These are phyloP conservation scores for Suhomyces bokatorum DNA, from an alignment of 1,139 yeast species.

Conservation along the genomic window DNA sequence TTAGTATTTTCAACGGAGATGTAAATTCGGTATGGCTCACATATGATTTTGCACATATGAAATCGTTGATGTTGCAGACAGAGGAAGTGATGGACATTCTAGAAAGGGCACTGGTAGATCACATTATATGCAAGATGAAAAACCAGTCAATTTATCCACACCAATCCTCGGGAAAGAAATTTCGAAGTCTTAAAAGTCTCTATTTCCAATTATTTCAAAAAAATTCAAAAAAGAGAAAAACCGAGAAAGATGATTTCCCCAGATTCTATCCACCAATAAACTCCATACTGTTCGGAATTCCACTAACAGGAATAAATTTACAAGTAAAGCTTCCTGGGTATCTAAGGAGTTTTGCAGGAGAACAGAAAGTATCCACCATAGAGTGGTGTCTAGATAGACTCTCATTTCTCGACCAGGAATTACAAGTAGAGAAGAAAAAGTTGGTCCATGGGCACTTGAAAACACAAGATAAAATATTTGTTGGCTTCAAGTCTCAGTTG, in stretches of 20 bases:
- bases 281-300: slow-evolving; percentile 21
- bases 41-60: slow-evolving; percentile 41
- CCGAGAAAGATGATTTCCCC: slow-evolving; percentile 9
- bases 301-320: slow-evolving; percentile 26
- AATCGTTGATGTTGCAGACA: slow-evolving; percentile 31
- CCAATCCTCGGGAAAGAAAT: too few relatives aligned
- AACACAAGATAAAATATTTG: slow-evolving; percentile 46
- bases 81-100: slow-evolving; percentile 35
- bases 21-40: slow-evolving; percentile 53
- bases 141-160: not conserved
- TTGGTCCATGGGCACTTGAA: slow-evolving; percentile 20
- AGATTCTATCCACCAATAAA: slow-evolving; percentile 40
- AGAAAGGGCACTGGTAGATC: slow-evolving; percentile 33
- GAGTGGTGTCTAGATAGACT: slow-evolving; percentile 34
- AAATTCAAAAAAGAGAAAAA: not conserved
- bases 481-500: slow-evolving; percentile 49
- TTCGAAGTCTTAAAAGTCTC: too few relatives aligned
- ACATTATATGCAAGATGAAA: not conserved
- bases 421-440: slow-evolving; percentile 25
- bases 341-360: slow-evolving; percentile 26
- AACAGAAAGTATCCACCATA: slow-evolving; percentile 22
- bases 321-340: slow-evolving; percentile 32
- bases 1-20: slow-evolving; percentile 44
- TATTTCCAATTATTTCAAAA: too few relatives aligned
- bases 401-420: slow-evolving; percentile 17